Conservation (phyloP, 345 rosid species). For the Geranium rotundifolium region DNA sequence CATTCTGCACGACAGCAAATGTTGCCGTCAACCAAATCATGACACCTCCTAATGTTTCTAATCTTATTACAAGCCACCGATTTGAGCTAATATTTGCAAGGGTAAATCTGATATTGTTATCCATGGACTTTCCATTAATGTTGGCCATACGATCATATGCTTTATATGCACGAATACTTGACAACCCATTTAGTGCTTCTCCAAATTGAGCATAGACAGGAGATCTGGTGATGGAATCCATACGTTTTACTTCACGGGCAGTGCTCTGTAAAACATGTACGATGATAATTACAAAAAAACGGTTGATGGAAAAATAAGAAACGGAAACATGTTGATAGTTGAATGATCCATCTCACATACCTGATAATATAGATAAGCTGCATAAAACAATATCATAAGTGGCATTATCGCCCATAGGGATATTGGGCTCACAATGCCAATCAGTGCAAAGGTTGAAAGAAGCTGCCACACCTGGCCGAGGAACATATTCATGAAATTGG, state of each 20-base stretch:
- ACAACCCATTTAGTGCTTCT: conserved; percentile 86
- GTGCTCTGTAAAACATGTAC: conserved; percentile 47
- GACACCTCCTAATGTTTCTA: conserved; percentile 79
- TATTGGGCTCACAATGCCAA: conserved; percentile 75
- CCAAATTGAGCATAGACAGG: conserved; percentile 93
- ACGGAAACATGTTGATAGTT: not conserved
- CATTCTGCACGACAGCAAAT: conserved; percentile 70
- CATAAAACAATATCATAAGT: conserved; percentile 71
- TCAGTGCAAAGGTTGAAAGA: conserved; percentile 79
- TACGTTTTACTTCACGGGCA: conserved; percentile 82
- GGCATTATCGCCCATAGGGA: conserved; percentile 97
- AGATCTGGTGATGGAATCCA: conserved; percentile 81
- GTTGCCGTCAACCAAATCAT: conserved; percentile 94
- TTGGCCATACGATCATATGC: conserved; percentile 76
- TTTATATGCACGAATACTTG: conserved; percentile 82
- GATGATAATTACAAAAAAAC: not conserved
- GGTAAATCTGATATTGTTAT: conserved; percentile 80
- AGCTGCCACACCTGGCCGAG: conserved; percentile 74
- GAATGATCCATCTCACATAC: conserved; percentile 17
- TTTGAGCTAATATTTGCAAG: conserved; percentile 69
- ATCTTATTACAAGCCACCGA: conserved; percentile 79
- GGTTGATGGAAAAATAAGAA: not conserved
- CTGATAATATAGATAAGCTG: conserved; percentile 92
- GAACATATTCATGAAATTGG: conserved; percentile 56
- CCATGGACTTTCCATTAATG: conserved; percentile 77